Conservation (phyloP, 305 asterid species). For the Fraxinus platypoda region DNA sequence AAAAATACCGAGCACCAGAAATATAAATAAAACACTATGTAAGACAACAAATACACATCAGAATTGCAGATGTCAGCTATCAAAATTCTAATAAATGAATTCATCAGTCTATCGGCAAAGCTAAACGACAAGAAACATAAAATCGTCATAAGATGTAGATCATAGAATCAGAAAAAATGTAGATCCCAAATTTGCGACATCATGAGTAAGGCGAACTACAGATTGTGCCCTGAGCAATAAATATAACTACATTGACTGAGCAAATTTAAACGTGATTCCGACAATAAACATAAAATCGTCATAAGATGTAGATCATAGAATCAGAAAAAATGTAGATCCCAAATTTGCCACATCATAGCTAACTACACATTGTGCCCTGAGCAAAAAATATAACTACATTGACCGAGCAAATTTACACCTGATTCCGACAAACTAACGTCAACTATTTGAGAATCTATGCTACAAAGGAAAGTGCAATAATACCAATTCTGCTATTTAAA, state of each 20-base stretch:
- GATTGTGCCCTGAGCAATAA: background rate
- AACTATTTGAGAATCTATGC: background rate
- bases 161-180: background rate
- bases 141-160: background rate
- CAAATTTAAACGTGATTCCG: background rate
- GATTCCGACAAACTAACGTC: slow-evolving; percentile 3
- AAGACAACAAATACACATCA: slow-evolving; percentile 3
- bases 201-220: background rate
- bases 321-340: background rate
- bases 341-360: background rate
- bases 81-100: background rate
- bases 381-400: background rate
- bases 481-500: background rate
- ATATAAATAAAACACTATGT: background rate
- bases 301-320: background rate
- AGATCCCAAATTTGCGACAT: background rate
- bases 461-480: background rate
- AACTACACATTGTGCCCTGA: background rate
- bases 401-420: slow-evolving; percentile 3
- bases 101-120: background rate
- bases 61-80: background rate
- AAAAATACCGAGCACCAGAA: background rate
- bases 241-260: slow-evolving; percentile 5
- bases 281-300: background rate
- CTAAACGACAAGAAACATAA: background rate